phyloP scores from a whole-genome alignment of 2,329 filamentous ascomycete genomes.

The Beauveria rudraprayagi region DNA sequence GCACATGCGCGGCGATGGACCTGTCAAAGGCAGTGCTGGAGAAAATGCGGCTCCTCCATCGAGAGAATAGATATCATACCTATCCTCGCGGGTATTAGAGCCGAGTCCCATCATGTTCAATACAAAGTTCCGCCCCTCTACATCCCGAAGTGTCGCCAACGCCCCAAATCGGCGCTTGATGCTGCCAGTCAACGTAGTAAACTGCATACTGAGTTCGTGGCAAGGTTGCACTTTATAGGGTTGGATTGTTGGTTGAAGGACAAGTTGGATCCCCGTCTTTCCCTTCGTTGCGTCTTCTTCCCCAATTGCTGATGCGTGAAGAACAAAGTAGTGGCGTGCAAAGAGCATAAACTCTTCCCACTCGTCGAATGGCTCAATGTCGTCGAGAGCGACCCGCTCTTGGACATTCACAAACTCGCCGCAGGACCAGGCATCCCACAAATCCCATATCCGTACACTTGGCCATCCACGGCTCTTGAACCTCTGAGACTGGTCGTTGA shows the following conservation, averaged over 20 bases:
- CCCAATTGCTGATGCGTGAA: constrained; percentile 44
- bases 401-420: constrained; percentile 52
- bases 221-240: neutral
- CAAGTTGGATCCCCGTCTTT: no score
- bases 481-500: constrained; percentile 57
- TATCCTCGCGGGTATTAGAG: constrained; percentile 35
- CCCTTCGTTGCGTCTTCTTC: neutral
- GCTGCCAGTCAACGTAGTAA: neutral
- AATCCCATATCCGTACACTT: constrained; percentile 51
- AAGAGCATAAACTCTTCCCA: constrained; percentile 93
- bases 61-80: constrained; percentile 42
- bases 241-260: no score
- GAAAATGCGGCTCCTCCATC: constrained; percentile 15
- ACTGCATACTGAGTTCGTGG: neutral
- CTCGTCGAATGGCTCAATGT: constrained; percentile 81
- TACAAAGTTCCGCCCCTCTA: constrained; percentile 35
- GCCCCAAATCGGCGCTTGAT: constrained; percentile 53
- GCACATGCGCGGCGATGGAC: constrained; percentile 51
- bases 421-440: constrained; percentile 80
- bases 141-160: constrained; percentile 32
- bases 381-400: constrained; percentile 56
- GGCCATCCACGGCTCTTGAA: constrained; percentile 65
- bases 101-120: constrained; percentile 38
- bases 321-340: constrained; percentile 73
- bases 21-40: constrained; percentile 21